phyloP scores from a whole-genome alignment of 108 stramenopile genomes.

The Pseudonitzschia multistriata region DNA sequence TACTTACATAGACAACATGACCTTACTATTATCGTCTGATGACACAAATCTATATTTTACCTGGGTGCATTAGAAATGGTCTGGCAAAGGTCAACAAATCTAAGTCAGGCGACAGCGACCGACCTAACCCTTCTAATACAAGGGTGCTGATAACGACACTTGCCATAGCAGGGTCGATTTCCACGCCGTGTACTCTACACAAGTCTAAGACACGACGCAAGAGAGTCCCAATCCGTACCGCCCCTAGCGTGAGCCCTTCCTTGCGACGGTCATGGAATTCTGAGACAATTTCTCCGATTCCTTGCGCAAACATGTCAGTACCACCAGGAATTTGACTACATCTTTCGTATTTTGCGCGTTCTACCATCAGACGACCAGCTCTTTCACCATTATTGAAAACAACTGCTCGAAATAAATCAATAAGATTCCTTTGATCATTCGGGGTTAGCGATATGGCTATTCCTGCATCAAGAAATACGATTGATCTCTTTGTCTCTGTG shows the following conservation, averaged over 20 bases:
- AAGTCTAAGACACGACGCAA: conserved; percentile 75
- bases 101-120: conserved; percentile 81
- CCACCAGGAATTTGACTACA: conserved; percentile 80
- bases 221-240: conserved; percentile 78
- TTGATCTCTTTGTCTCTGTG: conserved; percentile 33
- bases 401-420: conserved; percentile 81
- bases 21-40: no score
- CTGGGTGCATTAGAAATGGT: conserved; percentile 63
- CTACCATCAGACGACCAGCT: conserved; percentile 87
- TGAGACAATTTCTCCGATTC: conserved; percentile 70
- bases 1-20: not conserved
- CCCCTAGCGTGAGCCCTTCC: conserved; percentile 82
- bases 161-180: conserved; percentile 89
- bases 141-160: conserved; percentile 82
- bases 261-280: conserved; percentile 86
- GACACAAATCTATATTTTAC: not conserved
- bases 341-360: conserved; percentile 80
- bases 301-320: conserved; percentile 76
- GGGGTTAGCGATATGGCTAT: conserved; percentile 69
- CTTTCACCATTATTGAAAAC: conserved; percentile 78
- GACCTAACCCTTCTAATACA: conserved; percentile 86
- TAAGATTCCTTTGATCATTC: conserved; percentile 72
- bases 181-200: conserved; percentile 81
- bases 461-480: conserved; percentile 88
- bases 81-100: conserved; percentile 79